These are phyloP conservation scores for Skeletonema menzelii DNA, from an alignment of 108 stramenopile genomes.

Conservation along the genomic window DNA sequence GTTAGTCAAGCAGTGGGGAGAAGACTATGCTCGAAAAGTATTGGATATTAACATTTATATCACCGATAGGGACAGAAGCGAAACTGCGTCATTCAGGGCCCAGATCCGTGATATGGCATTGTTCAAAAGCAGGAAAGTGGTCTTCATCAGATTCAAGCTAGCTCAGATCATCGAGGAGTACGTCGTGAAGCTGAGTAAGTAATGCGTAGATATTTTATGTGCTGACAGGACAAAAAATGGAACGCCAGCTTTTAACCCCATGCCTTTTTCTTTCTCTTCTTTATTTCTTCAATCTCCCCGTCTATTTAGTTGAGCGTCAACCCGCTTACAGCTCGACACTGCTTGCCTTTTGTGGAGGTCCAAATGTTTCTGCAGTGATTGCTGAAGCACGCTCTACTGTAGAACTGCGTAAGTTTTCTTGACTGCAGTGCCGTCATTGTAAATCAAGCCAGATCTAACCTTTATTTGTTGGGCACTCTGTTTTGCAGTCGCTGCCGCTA, in stretches of 20 bases:
- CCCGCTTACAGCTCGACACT: conserved; percentile 20
- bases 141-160: conserved; percentile 32
- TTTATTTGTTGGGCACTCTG: neutral
- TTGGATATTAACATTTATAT: conserved; percentile 36
- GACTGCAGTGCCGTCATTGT: neutral
- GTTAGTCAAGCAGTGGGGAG: conserved; percentile 39
- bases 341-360: conserved; percentile 48
- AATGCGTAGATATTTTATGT: neutral
- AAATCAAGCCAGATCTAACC: neutral
- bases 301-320: neutral
- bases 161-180: conserved; percentile 32
- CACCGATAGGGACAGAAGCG: conserved; percentile 33
- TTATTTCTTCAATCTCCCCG: neutral
- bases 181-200: conserved; percentile 26
- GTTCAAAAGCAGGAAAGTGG: conserved; percentile 11
- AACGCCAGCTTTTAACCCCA: neutral
- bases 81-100: conserved; percentile 16
- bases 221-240: too few species aligned
- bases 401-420: neutral
- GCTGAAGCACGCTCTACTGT: neutral
- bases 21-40: conserved; percentile 33
- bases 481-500: conserved; percentile 23
- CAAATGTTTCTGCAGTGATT: conserved; percentile 8
- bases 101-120: conserved; percentile 21
- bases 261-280: neutral